These are phyloP conservation scores for Cercospora canescens DNA, from an alignment of 2,329 filamentous ascomycete genomes.

Conservation along the genomic window DNA sequence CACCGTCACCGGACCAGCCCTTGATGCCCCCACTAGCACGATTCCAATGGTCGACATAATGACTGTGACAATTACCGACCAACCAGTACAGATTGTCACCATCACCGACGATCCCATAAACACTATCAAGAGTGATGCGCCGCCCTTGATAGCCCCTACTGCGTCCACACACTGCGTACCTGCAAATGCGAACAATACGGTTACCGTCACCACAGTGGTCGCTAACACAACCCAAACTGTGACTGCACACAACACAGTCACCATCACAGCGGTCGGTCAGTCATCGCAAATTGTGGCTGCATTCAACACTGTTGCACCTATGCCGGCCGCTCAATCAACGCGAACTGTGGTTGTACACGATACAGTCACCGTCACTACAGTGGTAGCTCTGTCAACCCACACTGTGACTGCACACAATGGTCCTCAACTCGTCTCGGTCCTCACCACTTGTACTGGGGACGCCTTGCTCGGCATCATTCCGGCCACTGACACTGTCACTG, in stretches of 20 bases:
- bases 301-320: too few species aligned
- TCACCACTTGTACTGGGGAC: neutral
- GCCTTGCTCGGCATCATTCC: neutral
- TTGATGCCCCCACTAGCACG: too few species aligned
- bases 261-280: neutral
- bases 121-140: too few species aligned
- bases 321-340: too few species aligned
- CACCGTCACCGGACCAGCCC: too few species aligned
- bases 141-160: neutral
- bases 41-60: too few species aligned
- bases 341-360: too few species aligned
- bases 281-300: neutral
- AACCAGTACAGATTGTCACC: neutral
- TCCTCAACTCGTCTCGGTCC: neutral
- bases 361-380: constrained; percentile 7
- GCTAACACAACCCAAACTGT: too few species aligned
- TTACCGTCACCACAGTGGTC: too few species aligned
- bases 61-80: neutral
- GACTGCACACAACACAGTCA: neutral
- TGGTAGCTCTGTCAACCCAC: neutral
- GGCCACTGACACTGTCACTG: constrained; percentile 6
- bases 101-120: too few species aligned
- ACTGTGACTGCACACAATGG: neutral
- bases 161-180: neutral
- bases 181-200: neutral